Percentiles rank a stretch among this genome's conserved stretches.
phyloP scores from a whole-genome alignment of 805 yeast genomes.

The Saccharomycopsis sp. region DNA sequence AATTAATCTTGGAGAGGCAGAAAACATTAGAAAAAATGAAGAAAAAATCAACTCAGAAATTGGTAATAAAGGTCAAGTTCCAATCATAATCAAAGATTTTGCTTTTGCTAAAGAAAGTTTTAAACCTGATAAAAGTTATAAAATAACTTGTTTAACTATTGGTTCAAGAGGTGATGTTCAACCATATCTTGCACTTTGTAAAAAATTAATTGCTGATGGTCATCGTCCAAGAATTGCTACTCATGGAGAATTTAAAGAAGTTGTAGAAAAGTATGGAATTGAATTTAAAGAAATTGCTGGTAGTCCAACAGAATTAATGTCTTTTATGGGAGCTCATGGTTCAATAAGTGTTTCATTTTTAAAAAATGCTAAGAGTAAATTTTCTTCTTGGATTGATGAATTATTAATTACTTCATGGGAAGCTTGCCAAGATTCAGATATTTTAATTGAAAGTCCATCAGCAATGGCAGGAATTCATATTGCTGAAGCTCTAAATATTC shows the following conservation, averaged over 20 bases:
- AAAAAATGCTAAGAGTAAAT: constrained; percentile 71
- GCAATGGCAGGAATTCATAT: constrained; percentile 94
- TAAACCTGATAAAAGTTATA: constrained; percentile 44
- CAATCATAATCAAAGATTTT: constrained; percentile 57
- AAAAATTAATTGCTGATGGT: constrained; percentile 70
- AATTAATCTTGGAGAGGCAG: constrained; percentile 33
- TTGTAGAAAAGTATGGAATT: constrained; percentile 62
- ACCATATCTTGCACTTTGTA: constrained; percentile 86
- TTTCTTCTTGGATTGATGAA: constrained; percentile 75
- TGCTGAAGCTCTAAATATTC: constrained; percentile 83
- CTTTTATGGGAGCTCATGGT: constrained; percentile 86
- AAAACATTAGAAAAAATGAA: constrained; percentile 56
- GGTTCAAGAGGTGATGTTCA: constrained; percentile 97
- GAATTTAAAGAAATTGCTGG: constrained; percentile 76
- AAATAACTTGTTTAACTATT: constrained; percentile 68
- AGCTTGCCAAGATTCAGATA: constrained; percentile 74
- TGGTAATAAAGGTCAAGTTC: constrained; percentile 51
- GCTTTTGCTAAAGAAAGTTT: constrained; percentile 33
- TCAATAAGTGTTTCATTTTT: constrained; percentile 73
- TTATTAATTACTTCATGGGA: constrained; percentile 67
- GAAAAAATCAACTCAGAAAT: constrained; percentile 48
- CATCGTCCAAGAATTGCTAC: constrained; percentile 80
- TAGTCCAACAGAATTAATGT: constrained; percentile 85
- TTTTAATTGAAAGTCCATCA: constrained; percentile 89
- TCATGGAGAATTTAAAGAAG: constrained; percentile 68